Conservation (phyloP, 768 basidiomycete genomes). For the Naganishia kalamii region DNA sequence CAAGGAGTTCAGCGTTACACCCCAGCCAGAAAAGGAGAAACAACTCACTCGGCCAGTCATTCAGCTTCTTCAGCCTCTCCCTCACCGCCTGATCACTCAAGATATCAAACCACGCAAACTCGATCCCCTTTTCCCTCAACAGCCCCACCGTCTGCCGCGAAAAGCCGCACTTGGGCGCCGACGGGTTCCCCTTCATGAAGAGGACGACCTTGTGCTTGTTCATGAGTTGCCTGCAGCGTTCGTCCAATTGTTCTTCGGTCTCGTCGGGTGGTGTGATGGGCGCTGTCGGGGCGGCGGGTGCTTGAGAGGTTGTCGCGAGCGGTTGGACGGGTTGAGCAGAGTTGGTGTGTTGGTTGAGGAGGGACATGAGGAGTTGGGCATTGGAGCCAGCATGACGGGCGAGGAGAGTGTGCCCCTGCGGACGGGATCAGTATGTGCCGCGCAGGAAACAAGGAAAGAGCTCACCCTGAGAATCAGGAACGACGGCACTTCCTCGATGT, state of each 20-base stretch:
- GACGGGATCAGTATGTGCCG: neutral
- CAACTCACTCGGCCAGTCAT: slow-evolving; percentile 70
- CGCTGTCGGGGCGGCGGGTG: slow-evolving; percentile 42
- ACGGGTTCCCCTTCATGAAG: slow-evolving; percentile 85
- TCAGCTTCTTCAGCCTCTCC: slow-evolving; percentile 66
- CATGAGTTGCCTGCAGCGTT: slow-evolving; percentile 67
- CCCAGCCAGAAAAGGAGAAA: neutral
- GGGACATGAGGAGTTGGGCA: slow-evolving; percentile 57
- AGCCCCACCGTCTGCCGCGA: slow-evolving; percentile 67
- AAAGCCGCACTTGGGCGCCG: slow-evolving; percentile 75
- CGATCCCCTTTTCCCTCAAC: slow-evolving; percentile 59
- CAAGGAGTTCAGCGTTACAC: neutral
- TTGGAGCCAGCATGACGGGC: slow-evolving; percentile 74
- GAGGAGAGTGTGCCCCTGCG: slow-evolving; percentile 83
- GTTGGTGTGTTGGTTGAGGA: slow-evolving; percentile 58
- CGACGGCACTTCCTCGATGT: slow-evolving; percentile 79
- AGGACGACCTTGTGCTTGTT: slow-evolving; percentile 67
- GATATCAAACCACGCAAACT: slow-evolving; percentile 76
- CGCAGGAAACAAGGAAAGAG: neutral
- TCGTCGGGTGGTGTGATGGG: slow-evolving; percentile 43
- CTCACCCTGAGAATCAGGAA: slow-evolving; percentile 73
- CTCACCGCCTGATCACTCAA: slow-evolving; percentile 71
- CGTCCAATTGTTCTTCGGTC: slow-evolving; percentile 61
- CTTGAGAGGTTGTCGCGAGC: slow-evolving; percentile 53
- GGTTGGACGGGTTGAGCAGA: slow-evolving; percentile 46